Conservation (phyloP, 345 rosid species). For the Corchorus capsularis region DNA sequence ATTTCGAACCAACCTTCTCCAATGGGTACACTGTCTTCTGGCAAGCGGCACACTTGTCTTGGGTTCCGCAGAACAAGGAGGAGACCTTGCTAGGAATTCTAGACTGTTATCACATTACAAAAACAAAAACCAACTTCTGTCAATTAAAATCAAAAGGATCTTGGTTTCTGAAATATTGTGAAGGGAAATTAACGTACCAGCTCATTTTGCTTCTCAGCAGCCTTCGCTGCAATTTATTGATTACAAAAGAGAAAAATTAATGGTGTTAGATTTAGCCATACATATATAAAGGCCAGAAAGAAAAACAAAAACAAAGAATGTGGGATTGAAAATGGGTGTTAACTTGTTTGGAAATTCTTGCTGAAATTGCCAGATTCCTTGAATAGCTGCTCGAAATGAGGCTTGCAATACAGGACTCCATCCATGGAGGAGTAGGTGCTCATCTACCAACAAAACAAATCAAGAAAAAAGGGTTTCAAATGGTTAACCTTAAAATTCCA, state of each 20-base stretch:
- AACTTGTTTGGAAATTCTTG: slow-evolving; percentile 87
- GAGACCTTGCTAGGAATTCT: slow-evolving; percentile 87
- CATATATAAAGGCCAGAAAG: neutral
- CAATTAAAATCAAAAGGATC: neutral
- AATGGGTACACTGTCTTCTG: slow-evolving; percentile 88
- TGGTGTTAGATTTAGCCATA: slow-evolving; percentile 14
- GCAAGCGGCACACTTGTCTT: slow-evolving; percentile 91
- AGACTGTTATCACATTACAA: slow-evolving; percentile 40
- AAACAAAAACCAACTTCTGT: neutral
- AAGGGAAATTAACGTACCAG: slow-evolving; percentile 42
- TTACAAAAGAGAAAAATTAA: slow-evolving; percentile 7
- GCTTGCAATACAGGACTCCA: slow-evolving; percentile 92
- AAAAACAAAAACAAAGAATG: neutral
- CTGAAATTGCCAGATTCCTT: slow-evolving; percentile 99
- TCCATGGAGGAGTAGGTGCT: slow-evolving; percentile 99
- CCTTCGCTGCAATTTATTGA: slow-evolving; percentile 38
- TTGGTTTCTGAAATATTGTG: neutral
- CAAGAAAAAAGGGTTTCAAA: neutral
- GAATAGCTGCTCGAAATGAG: slow-evolving; percentile 97
- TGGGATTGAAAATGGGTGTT: neutral
- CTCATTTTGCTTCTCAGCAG: slow-evolving; percentile 54
- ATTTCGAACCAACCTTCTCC: slow-evolving; percentile 66
- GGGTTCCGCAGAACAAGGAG: slow-evolving; percentile 84
- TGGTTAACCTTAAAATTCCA: neutral
- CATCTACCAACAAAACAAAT: slow-evolving; percentile 50